These are phyloP conservation scores for Saccharomycopsis fermentans DNA, from an alignment of 805 yeast species.

Conservation along the genomic window DNA sequence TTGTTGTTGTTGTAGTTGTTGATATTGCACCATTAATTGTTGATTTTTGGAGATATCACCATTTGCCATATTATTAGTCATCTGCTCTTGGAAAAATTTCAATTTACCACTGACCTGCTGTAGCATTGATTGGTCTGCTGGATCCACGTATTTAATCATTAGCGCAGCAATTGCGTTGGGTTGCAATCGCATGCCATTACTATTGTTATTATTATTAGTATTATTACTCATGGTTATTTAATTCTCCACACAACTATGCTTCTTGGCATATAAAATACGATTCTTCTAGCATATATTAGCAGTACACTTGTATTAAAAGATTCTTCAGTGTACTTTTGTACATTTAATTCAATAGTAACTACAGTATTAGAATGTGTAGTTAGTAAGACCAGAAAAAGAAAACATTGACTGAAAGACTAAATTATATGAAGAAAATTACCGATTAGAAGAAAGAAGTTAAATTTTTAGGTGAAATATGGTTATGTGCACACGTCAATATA, in stretches of 20 bases:
- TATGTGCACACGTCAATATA: no score
- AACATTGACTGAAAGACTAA: no score
- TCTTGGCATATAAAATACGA: no score
- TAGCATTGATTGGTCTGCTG: slow-evolving; percentile 7
- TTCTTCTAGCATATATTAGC: no score
- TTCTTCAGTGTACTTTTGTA: no score
- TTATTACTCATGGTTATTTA: background rate
- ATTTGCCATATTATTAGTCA: slow-evolving; percentile 1
- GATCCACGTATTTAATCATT: slow-evolving; percentile 10
- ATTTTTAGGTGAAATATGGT: no score
- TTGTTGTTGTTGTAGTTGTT: slow-evolving; percentile 5
- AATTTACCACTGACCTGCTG: slow-evolving; percentile 7
- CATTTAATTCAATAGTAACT: no score
- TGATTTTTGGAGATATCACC: slow-evolving; percentile 4
- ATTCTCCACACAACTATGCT: background rate
- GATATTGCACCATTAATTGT: slow-evolving; percentile 5
- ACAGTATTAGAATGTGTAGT: no score
- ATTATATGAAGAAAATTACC: no score
- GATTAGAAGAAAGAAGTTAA: no score
- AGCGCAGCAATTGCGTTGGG: background rate
- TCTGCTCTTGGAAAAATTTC: slow-evolving; percentile 12
- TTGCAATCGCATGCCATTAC: background rate
- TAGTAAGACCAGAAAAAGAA: no score
- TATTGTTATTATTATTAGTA: background rate
- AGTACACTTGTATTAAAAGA: no score